Conservation (phyloP, 257 asterid species). For the Rhazya stricta region DNA sequence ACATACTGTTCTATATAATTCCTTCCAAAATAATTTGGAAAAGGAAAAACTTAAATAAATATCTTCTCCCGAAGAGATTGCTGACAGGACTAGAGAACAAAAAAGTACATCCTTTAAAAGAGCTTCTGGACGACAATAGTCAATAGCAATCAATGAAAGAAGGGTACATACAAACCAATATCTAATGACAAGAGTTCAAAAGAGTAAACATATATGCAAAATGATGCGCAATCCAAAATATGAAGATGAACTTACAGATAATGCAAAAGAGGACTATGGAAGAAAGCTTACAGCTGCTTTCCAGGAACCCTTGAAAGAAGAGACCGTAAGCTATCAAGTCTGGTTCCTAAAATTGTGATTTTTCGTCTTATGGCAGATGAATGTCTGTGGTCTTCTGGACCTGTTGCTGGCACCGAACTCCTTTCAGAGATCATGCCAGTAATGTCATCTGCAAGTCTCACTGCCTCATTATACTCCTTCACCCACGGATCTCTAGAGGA, state of each 20-base stretch:
- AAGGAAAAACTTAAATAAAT: neutral
- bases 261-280: neutral
- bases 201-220: neutral
- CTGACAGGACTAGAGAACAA: neutral
- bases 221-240: neutral
- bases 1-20: neutral
- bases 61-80: neutral
- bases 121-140: neutral
- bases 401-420: constrained; percentile 58
- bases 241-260: neutral
- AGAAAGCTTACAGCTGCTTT: constrained; percentile 63
- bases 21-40: neutral
- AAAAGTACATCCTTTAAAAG: neutral
- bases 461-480: constrained; percentile 90
- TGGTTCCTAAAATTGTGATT: constrained; percentile 84
- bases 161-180: neutral
- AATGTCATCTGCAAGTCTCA: constrained; percentile 78
- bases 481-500: constrained; percentile 81
- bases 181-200: neutral
- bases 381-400: constrained; percentile 81
- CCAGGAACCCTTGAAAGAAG: constrained; percentile 55
- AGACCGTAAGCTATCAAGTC: constrained; percentile 69
- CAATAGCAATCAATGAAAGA: neutral
- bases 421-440: constrained; percentile 79
- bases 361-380: constrained; percentile 82